Evolutionary conservation across 768 basidiomycete species (phyloP).

Genomic region (Cubamyces sp.): DNA sequence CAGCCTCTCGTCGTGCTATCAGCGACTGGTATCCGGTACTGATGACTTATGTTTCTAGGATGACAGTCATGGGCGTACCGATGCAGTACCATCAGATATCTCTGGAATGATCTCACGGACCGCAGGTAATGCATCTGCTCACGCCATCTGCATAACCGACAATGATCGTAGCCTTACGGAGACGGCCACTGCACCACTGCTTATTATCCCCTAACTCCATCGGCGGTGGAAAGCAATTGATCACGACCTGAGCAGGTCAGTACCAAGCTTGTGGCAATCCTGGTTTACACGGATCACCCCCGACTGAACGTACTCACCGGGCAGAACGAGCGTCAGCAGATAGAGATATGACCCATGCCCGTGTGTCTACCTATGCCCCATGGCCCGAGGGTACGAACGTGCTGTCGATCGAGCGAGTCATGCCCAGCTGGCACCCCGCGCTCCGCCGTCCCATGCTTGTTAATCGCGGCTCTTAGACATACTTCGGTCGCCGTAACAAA

Average conservation of each 20-base stretch:
- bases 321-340: too few species aligned
- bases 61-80: conserved; percentile 15
- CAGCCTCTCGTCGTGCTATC: too few species aligned
- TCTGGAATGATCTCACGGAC: not conserved
- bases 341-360: too few species aligned
- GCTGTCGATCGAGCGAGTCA: not conserved
- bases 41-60: too few species aligned
- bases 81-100: not conserved
- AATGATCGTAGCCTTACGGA: not conserved
- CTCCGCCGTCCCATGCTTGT: too few species aligned
- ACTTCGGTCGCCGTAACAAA: not conserved
- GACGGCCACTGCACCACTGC: not conserved
- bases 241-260: too few species aligned
- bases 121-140: not conserved
- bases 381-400: not conserved
- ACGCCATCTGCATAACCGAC: conserved; percentile 8
- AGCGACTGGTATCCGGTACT: too few species aligned
- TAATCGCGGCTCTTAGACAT: too few species aligned
- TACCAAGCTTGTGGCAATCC: too few species aligned
- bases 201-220: not conserved
- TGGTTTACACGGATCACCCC: too few species aligned
- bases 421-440: not conserved
- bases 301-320: too few species aligned
- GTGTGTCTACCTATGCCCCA: not conserved
- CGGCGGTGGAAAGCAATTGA: not conserved